Percentiles rank a stretch among this genome's conserved stretches.
Evolutionary conservation across 495 filamentous ascomycete genomes (phyloP).

Genomic region (Penicillium pulvis): DNA sequence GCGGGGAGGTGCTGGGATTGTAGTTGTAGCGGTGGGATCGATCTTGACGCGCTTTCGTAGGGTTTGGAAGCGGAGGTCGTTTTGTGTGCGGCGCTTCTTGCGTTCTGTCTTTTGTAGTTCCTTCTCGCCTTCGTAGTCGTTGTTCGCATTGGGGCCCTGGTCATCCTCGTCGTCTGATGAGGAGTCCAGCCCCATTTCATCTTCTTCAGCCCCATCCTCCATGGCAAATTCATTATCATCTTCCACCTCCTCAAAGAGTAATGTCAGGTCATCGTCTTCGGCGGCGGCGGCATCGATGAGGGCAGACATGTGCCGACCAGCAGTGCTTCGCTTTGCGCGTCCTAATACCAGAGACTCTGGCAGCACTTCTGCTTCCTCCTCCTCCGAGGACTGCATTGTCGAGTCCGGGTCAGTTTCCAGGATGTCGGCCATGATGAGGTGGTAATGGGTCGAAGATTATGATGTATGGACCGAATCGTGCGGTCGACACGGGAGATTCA

Average conservation of each 20-base stretch:
- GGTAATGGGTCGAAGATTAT: background rate
- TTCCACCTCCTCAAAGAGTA: conserved; percentile 83
- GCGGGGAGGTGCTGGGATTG: conserved; percentile 54
- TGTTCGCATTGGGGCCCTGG: conserved; percentile 64
- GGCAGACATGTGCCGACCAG: conserved; percentile 79
- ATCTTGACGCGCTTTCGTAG: conserved; percentile 65
- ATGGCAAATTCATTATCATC: conserved; percentile 80
- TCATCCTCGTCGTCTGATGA: conserved; percentile 76
- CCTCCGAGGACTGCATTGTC: conserved; percentile 34
- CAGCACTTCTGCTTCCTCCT: conserved; percentile 33
- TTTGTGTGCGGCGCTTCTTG: conserved; percentile 76
- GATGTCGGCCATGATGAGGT: conserved; percentile 24
- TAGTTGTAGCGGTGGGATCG: conserved; percentile 56
- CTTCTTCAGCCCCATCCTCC: conserved; percentile 67
- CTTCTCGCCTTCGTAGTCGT: conserved; percentile 62
- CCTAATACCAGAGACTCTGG: conserved; percentile 78
- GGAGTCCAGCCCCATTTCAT: conserved; percentile 79
- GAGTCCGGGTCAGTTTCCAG: conserved; percentile 37
- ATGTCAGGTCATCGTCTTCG: conserved; percentile 67
- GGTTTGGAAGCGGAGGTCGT: conserved; percentile 52
- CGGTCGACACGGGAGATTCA: conserved; percentile 2
- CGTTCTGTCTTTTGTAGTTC: conserved; percentile 67
- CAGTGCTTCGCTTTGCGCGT: conserved; percentile 79
- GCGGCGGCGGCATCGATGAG: conserved; percentile 75
- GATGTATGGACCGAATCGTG: background rate